These are phyloP conservation scores for Claviceps sorghi DNA, from an alignment of 2,329 filamentous ascomycete species.

Conservation along the genomic window DNA sequence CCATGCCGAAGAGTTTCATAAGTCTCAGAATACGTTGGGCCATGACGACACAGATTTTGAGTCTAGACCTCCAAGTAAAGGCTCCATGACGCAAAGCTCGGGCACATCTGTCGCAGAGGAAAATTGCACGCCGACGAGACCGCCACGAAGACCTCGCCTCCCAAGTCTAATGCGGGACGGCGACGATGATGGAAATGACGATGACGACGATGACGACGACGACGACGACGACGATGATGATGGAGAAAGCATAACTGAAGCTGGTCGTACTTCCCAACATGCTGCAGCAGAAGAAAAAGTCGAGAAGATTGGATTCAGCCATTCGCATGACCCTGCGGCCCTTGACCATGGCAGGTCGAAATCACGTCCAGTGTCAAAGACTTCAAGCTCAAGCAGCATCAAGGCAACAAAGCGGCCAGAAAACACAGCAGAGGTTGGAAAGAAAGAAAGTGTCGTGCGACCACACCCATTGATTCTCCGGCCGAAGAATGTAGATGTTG, in stretches of 20 bases:
- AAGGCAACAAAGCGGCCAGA: neutral
- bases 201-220: neutral
- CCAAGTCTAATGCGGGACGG: neutral
- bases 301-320: neutral
- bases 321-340: neutral
- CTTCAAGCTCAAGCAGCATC: neutral
- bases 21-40: slow-evolving; percentile 20
- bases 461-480: slow-evolving; percentile 1
- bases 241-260: neutral
- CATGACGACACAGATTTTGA: slow-evolving; percentile 14
- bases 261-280: neutral
- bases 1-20: slow-evolving; percentile 20
- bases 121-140: slow-evolving; percentile 3
- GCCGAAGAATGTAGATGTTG: neutral
- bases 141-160: neutral
- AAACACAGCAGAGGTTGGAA: neutral
- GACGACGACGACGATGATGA: neutral
- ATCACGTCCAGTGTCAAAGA: neutral
- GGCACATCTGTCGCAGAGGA: neutral
- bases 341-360: neutral
- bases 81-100: slow-evolving; percentile 4
- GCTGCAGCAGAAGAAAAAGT: neutral
- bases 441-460: neutral
- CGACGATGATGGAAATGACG: neutral
- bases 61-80: neutral